Base-by-base conservation (phyloP, 352 stramenopile species). In the Phytophthora sp. region DNA sequence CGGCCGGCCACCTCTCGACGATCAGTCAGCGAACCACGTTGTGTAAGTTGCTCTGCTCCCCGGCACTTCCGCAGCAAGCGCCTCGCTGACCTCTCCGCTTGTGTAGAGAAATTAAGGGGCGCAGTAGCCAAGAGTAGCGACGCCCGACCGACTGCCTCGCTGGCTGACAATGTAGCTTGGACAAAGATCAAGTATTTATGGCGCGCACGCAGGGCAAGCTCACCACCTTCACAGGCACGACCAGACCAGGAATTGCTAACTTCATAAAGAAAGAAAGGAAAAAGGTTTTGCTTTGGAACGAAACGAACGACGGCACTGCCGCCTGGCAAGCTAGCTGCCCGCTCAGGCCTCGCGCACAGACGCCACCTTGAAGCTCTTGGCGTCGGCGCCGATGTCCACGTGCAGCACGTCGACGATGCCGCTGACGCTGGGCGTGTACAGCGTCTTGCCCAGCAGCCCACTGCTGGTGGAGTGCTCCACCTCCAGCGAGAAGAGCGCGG, bases 401-500 rank as follows among this genome's bases (percentile, higher is more conserved):
- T 89, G 73, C 51, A 93, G 66, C 56, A 86, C 39, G 41, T 79
- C 58, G 11, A 93, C 82, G 51, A 93, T 71, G 38, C 68, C 53
- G 49, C 65, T 75, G 38, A 89, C 82, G 20, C 63, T 56, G 48
- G 84, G 84, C 44, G 68, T 83, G 66, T 84, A 93, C 28, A 69
- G 56, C 18, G 80, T 72, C 54, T 77, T 74, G 20, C 56, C 59
- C 24, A 82, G 48, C 46, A 68, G 38, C 12, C 60, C 63, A 15
- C 23, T 65, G 12, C 64, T 64, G 4, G 42, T 69, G 1, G 53
- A 65, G 24, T 79, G 63, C 49, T 87, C 72, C 5, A 90, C 84
- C 26, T 90, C 60, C 11, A 95, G 44, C 31, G 79, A 78, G 48
- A 73, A 68, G 15, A 95, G 63, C 43, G 82, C 70, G 7, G 84